Base-by-base conservation (phyloP, 768 basidiomycete species). In the Lepiota subincarnata region DNA sequence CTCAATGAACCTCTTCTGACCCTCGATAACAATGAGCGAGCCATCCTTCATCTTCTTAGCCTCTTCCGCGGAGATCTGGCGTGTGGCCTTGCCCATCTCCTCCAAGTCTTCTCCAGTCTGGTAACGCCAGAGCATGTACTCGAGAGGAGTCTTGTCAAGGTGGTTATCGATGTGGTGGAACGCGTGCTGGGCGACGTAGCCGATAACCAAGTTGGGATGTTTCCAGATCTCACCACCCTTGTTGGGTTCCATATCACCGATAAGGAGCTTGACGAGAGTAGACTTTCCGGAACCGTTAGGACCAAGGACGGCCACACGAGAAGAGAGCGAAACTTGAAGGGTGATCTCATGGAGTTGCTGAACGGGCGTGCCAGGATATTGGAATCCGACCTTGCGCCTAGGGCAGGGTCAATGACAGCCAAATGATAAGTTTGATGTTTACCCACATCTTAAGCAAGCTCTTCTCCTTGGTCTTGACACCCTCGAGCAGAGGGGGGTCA, bases 381-480 rank as follows among this genome's bases (percentile, higher is more conserved):
- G 93, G 90, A 92, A 98, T 64, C 89, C 89, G 64, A 96, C 94
- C 70, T 89, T 89, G 71, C 94, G 90, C 73, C 73, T 75, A 55
- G 12, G 36, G 24, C 10, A 35, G 22, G 1, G 37, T 31, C 28
- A 31, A 61, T 36, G 61, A 48, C 14, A 14, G n/a, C 8, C 14
- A 35, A 11, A n/a, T 19, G 35, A 28, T 4, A 12, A 42, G 16
- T 31, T n/a, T 16, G 1, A 14, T 50, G 35, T 2, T n/a, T 24
- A 58, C 69, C 22, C 57, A 75, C 93, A 98, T 96, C 82, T 98
- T 98, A 59, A 97, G 73, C 63, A 98, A 76, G 57, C 83, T 84
- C 84, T 96, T 98, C 77, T 98, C 94, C 82, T 98, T 98, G 66
- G 95, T 98, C 88, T 98, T 98, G 77, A 98, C 95, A 88, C 95